phyloP scores from a whole-genome alignment of 78 protist species.

The Emiliania huxleyi region DNA sequence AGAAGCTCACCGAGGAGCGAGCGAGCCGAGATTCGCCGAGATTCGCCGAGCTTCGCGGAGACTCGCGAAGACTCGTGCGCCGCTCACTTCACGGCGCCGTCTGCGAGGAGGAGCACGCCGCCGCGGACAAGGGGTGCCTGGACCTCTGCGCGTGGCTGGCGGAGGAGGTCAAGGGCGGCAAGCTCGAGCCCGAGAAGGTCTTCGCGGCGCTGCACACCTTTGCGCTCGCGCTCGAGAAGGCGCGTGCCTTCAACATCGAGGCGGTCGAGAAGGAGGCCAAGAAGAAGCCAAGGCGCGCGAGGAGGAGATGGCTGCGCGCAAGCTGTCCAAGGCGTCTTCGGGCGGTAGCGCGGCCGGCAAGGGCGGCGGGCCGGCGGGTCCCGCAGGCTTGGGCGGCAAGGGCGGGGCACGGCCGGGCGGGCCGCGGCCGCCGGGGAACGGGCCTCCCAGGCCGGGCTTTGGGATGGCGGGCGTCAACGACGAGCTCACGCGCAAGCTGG shows the following conservation, averaged over 20 bases:
- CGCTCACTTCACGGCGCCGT: no score
- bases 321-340: no score
- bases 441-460: not conserved
- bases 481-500: not conserved
- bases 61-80: no score
- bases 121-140: not conserved
- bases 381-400: not conserved
- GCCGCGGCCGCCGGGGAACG: not conserved
- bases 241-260: not conserved
- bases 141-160: not conserved
- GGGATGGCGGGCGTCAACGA: not conserved
- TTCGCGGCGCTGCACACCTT: not conserved
- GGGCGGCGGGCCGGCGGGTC: not conserved
- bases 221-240: not conserved
- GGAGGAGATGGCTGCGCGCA: not conserved
- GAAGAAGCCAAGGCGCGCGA: not conserved
- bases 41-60: no score
- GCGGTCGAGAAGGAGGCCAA: not conserved
- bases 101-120: no score
- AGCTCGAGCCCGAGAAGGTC: not conserved
- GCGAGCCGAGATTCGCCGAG: no score
- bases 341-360: not conserved
- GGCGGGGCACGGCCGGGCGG: not conserved
- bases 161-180: not conserved
- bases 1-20: not conserved